Base-by-base conservation (phyloP, 352 stramenopile species). In the Thalassiosira livingstoniorum region DNA sequence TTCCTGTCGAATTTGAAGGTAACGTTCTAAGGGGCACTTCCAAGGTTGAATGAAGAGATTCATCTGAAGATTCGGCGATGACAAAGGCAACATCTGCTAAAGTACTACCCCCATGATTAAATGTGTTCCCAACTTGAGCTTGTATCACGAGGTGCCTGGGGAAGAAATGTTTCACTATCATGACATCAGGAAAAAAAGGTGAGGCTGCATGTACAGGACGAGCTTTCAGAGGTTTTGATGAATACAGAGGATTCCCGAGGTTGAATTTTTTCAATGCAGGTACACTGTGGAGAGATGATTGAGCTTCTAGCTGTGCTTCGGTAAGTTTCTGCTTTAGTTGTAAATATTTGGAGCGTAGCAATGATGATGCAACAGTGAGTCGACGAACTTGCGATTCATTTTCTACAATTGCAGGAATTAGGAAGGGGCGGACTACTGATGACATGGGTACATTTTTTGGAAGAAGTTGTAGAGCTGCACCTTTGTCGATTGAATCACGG, bases 111-210 rank as follows among this genome's bases (percentile, higher is more conserved):
- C 87, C 73, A 39, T 45, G 31, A 35, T 61, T 29, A 27, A 25
- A 0, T 53, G 27, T 62, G 69, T 95, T 94, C 10, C 69, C 87
- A 18, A 95, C 81, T 60, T 91, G 88, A 4, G 87, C 89, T 82
- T 95, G 90, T 57, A 95, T 92, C 10, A 95, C 83, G 5, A 95
- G 61, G 75, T 92, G 80, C 37, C 90, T 79, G 1, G 81, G 73
- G 63, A 93, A 95, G 67, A 95, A 93, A 76, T 95, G 83, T 57
- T 95, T 94, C 1, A 91, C 68, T 72, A 95, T 80, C 31, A 87
- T 79, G 18, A 95, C 87, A 54, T 94, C 87, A n/a, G 90, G 90
- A 64, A 93, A 94, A 43, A 85, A 83, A 10, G 82, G 70, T 11
- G 87, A 89, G 0, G 87, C 75, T 37, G 80, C 62, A 67, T 82